A percentile compares a stretch with the other conserved stretches of the same genome.
Evolutionary conservation across 2,329 filamentous ascomycete genomes (phyloP).

Genomic region (Fusarium zealandicum): DNA sequence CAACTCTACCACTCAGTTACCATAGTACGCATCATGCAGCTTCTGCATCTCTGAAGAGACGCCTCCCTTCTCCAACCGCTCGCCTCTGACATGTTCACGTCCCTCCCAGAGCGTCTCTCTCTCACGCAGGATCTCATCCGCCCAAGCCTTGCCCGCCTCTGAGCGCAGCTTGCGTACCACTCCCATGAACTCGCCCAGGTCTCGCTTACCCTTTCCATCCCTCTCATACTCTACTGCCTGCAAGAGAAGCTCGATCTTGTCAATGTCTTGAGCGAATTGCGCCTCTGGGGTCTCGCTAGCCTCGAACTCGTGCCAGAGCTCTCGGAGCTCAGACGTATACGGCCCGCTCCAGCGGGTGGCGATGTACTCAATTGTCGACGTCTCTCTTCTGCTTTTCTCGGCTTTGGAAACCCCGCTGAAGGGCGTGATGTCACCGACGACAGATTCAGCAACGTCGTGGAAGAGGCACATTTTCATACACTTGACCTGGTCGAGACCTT

Average conservation of each 20-base stretch:
- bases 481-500: conserved; percentile 74
- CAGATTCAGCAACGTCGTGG: conserved; percentile 95
- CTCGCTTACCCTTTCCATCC: conserved; percentile 65
- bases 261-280: conserved; percentile 91
- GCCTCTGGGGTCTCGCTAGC: conserved; percentile 82
- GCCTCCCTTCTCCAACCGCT: conserved; percentile 50
- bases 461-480: conserved; percentile 96
- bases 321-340: conserved; percentile 73
- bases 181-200: conserved; percentile 85
- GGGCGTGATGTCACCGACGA: conserved; percentile 98
- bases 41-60: conserved; percentile 43
- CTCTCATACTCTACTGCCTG: conserved; percentile 98
- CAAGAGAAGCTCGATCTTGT: conserved; percentile 93
- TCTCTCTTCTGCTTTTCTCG: conserved; percentile 88
- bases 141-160: conserved; percentile 82
- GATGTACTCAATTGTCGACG: conserved; percentile 90
- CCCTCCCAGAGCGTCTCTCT: conserved; percentile 74
- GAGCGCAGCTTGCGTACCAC: conserved; percentile 76
- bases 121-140: conserved; percentile 76
- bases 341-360: conserved; percentile 71
- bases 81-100: conserved; percentile 55
- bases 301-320: conserved; percentile 95
- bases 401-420: conserved; percentile 84
- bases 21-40: conserved; percentile 33
- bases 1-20: neutral